A percentile compares a stretch with the other conserved stretches of the same genome.
These are phyloP conservation scores for Botrytis fabae DNA, from an alignment of 2,329 filamentous ascomycete genomes.

Conservation along the genomic window DNA sequence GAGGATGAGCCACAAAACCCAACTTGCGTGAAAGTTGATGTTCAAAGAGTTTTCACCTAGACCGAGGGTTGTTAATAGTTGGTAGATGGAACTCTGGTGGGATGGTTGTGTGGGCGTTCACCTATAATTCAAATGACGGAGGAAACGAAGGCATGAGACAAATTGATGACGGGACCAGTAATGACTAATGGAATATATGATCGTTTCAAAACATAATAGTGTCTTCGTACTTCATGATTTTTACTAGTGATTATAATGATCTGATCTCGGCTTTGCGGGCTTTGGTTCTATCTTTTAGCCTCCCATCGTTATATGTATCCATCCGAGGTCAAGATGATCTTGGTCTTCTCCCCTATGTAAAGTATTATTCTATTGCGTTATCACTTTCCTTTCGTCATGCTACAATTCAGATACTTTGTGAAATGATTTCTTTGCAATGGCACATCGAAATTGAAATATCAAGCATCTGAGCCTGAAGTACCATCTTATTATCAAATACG, in stretches of 20 bases:
- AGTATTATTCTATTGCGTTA: neutral
- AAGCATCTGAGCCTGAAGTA: neutral
- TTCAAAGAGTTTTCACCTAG: conserved; percentile 39
- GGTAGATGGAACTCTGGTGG: neutral
- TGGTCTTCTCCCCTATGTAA: neutral
- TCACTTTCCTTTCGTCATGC: neutral
- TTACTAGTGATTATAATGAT: neutral
- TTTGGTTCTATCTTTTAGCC: neutral
- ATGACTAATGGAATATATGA: neutral
- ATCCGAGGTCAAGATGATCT: neutral
- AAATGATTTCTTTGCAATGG: neutral
- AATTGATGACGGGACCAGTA: neutral
- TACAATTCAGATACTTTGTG: too few relatives aligned
- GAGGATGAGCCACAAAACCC: conserved; percentile 46
- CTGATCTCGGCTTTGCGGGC: neutral
- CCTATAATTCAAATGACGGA: neutral
- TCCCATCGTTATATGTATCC: neutral
- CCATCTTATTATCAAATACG: neutral
- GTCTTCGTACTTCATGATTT: neutral
- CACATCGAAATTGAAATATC: neutral
- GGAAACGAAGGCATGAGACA: neutral
- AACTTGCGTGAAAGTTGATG: conserved; percentile 46
- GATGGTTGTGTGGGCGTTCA: neutral
- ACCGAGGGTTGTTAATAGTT: neutral
- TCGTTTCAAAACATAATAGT: neutral